Evolutionary conservation across 1,284 basidiomycete genomes (phyloP).

Genomic region (Cerrena zonata): DNA sequence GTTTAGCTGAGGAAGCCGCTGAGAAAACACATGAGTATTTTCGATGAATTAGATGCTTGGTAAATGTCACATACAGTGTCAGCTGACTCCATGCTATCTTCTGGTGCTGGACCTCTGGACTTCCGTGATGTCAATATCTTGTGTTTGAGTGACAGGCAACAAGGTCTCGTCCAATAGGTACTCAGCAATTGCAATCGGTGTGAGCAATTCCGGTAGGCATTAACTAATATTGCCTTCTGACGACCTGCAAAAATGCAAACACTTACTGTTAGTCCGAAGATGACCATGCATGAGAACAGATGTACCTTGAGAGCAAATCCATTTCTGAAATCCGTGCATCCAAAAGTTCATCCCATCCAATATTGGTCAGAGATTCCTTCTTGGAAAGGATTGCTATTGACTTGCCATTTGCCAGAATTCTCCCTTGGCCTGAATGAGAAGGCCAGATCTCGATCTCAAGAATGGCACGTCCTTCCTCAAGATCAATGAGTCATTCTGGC

Average conservation of each 20-base stretch:
- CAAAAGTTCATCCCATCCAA: slow-evolving; percentile 68
- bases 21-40: background rate
- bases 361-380: slow-evolving; percentile 62
- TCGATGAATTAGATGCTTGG: background rate
- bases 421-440: slow-evolving; percentile 18
- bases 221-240: slow-evolving; percentile 47
- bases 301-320: slow-evolving; percentile 57
- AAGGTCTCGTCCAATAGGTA: slow-evolving; percentile 44
- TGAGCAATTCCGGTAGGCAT: slow-evolving; percentile 55
- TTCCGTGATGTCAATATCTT: slow-evolving; percentile 15
- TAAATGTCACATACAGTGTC: slow-evolving; percentile 2
- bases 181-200: slow-evolving; percentile 60
- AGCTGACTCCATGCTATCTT: background rate
- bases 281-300: too few relatives aligned
- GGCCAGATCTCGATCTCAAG: slow-evolving; percentile 57
- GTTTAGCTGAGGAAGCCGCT: background rate
- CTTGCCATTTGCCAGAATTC: slow-evolving; percentile 50
- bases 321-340: slow-evolving; percentile 61
- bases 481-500: slow-evolving; percentile 70
- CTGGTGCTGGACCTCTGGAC: slow-evolving; percentile 17
- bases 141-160: slow-evolving; percentile 20
- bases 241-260: slow-evolving; percentile 24
- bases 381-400: slow-evolving; percentile 60
- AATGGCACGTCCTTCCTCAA: slow-evolving; percentile 60
- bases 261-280: too few relatives aligned